phyloP scores from a whole-genome alignment of 352 stramenopile genomes.

The Globisporangium orthogonon region DNA sequence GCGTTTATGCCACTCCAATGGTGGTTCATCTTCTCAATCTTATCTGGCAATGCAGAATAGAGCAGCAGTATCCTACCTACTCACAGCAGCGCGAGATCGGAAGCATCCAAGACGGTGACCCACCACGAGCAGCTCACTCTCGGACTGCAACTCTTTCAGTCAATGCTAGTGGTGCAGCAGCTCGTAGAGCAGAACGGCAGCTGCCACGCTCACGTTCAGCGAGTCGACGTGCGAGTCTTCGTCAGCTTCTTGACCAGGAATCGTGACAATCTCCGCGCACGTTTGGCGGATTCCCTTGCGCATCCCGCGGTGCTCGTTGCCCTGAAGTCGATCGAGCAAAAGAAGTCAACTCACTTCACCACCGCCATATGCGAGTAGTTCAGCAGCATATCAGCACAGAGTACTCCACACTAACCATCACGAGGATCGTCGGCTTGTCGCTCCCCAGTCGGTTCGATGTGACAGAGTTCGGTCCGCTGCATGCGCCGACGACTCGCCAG shows the following conservation, averaged over 20 bases:
- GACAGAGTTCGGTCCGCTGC: conserved; percentile 66
- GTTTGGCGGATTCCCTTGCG: conserved; percentile 66
- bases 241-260: conserved; percentile 52
- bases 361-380: neutral
- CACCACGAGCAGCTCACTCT: no score
- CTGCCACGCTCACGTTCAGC: conserved; percentile 75
- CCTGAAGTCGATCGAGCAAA: conserved; percentile 18
- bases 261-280: conserved; percentile 69
- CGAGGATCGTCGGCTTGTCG: conserved; percentile 62
- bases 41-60: no score
- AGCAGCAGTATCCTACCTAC: no score
- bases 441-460: conserved; percentile 42
- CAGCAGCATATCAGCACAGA: neutral
- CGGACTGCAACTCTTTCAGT: neutral
- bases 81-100: no score
- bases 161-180: conserved; percentile 51
- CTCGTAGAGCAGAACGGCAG: conserved; percentile 74
- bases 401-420: conserved; percentile 45
- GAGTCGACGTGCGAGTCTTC: conserved; percentile 69
- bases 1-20: no score
- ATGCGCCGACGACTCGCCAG: conserved; percentile 67
- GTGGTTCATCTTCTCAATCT: no score
- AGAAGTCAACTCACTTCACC: neutral
- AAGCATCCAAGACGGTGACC: no score
- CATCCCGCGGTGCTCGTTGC: conserved; percentile 73